Evolutionary conservation across 139 green algal species (phyloP), one percentile per base, ranked within the genome.

Genomic region (Pseudopediastrum boryanum): DNA sequence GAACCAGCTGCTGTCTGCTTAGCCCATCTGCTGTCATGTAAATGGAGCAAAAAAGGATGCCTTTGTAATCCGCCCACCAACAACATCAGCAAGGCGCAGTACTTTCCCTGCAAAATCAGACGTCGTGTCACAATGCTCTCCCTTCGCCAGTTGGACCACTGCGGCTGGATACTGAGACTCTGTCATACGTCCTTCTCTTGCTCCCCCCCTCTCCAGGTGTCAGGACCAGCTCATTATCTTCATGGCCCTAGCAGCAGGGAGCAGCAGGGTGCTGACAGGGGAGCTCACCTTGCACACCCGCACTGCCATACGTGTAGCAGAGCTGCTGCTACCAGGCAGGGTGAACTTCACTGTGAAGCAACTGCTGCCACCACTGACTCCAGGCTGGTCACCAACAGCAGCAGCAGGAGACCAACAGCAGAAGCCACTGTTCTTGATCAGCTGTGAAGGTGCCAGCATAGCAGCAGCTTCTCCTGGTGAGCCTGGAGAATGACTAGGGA

Each of bases 161-260:
- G 16, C 48, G 48, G 19, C 19, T 19, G 16, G 48, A 58, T n/a
- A 58, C 48, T n/a, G 16, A 58, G 16, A 58, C 48, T 19, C 48
- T 16, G 19, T 19, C 16, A 16, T n/a, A 58, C 48, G 16, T 58
- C 48, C 48, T 58, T 19, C 48, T 19, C 19, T 29, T 23, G 9
- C 10, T 36, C 10, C 54, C 8, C 9, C 54, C 10, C 54, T 23
- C 10, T 27, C 23, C 81, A 91, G 85, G 85, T 58, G 92, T 84
- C 83, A 92, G 67, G 92, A 96, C 74, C 94, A 98, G 84, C 83
- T 98, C 4, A 87, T 98, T 56, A 80, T 96, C 2, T 97, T 92
- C 77, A 94, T 96, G 89, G 94, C 93, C 0, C 75, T 97, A 33
- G 92, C 91, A 13, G 6, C 59, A 13, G 93, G 93, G 16, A 75